phyloP scores from a whole-genome alignment of 2,329 filamentous ascomycete genomes.

The Thelonectria rubi region DNA sequence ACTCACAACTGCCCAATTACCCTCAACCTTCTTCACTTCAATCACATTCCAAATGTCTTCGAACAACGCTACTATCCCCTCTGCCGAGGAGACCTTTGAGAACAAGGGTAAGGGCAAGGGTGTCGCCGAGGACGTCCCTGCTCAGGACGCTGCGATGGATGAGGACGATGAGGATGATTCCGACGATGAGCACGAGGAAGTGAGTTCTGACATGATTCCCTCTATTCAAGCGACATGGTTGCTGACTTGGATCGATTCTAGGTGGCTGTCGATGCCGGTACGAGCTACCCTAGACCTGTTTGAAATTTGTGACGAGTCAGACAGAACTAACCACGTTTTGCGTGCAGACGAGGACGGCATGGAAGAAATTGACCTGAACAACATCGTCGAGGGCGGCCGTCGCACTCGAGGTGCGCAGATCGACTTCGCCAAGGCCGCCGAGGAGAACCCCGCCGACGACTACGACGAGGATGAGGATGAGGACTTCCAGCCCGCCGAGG shows the following conservation, averaged over 20 bases:
- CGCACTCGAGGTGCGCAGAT: constrained; percentile 94
- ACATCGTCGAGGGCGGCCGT: constrained; percentile 81
- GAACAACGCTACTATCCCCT: constrained; percentile 61
- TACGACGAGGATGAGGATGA: constrained; percentile 84
- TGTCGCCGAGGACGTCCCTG: constrained; percentile 54
- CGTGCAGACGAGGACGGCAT: constrained; percentile 80
- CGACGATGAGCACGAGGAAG: constrained; percentile 66
- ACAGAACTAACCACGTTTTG: constrained; percentile 42
- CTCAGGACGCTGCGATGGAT: constrained; percentile 72
- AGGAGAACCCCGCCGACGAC: constrained; percentile 77
- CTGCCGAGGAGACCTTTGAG: constrained; percentile 53
- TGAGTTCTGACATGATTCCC: constrained; percentile 24
- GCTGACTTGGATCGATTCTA: constrained; percentile 39
- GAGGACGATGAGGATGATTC: constrained; percentile 80
- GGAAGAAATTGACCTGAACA: constrained; percentile 89
- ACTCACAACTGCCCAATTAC: constrained; percentile 4
- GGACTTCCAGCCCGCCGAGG: constrained; percentile 69
- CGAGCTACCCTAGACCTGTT: constrained; percentile 20
- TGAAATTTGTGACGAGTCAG: constrained; percentile 22
- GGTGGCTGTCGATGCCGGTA: constrained; percentile 45
- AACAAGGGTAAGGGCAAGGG: constrained; percentile 92
- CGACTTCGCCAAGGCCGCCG: constrained; percentile 90
- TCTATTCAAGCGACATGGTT: constrained; percentile 4
- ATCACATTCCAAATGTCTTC: constrained; percentile 55
- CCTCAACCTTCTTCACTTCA: constrained; percentile 1